Base-by-base conservation (phyloP, 2,329 filamentous ascomycete genomes). In the Arthrobotrys sinensis region DNA sequence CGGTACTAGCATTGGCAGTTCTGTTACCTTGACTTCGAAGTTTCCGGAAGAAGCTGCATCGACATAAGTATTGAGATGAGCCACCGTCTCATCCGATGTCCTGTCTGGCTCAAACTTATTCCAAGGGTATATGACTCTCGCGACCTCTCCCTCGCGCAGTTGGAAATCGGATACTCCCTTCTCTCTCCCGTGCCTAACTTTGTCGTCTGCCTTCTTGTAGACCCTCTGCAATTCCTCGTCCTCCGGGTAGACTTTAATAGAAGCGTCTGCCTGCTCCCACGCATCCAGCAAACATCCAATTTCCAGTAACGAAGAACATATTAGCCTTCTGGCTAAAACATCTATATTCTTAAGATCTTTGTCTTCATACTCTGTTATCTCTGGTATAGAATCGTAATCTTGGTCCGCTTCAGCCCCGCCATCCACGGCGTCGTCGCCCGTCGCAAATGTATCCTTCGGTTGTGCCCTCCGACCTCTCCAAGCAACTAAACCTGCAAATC, bases 1-100 rank as follows among this genome's bases (percentile, higher is more conserved):
- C 24, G 81, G 86, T 10, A 90, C 86, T 24, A 98, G 85, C 0
- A 92, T 86, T 0, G 95, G 96, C 3, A 99, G 85, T 36, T 91
- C 88, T 0, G 93, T 90, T 2, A 91, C 91, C 73, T 90, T 89
- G 34, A 97, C 92, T 80, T 93, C 92, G 78, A 95, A 92, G 82
- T 93, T 95, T 0, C 93, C 92, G 0, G 94, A 93, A 69, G 93
- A 90, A 1, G 85, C 84, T 28, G 87, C 85, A 80, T 97, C 87
- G 80, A 91, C 87, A 21, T 86, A 73, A 1, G 38, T 84, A 82
- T 98, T 98, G 52, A 98, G 86, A 63, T 91, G 87, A 0, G 87
- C 84, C 24, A 98, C 85, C 0, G 91, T 91, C 81, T 91, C 90
- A 40, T 88, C 85, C 2, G 91, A 89, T 82, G 91, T 91, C 21